Base-by-base conservation (phyloP, 73 alveolate species). In the Paramecium tetraurelia region DNA sequence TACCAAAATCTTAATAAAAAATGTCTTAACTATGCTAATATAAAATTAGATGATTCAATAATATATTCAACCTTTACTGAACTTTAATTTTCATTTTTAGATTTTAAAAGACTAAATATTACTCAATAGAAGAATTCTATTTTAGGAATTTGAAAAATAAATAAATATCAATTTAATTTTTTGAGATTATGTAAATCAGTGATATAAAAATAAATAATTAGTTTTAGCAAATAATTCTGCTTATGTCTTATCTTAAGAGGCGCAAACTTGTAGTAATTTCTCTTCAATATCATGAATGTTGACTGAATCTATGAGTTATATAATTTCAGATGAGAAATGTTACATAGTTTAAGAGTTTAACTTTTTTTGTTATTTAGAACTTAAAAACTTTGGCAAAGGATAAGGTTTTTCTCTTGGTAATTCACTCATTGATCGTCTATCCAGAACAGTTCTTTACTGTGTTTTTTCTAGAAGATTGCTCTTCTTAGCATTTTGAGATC, bases 101-200 rank as follows among this genome's bases (percentile, higher is more conserved):
- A 27, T 0, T 27, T 27, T 27, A 27, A 27, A 27, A 27, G 31
- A 27, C 31, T 27, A 27, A 27, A 27, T n/a, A 27, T 27, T 27
- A 27, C 31, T 27, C 1, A 27, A 27, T 38, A 2, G 11, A 1
- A 38, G 44, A 38, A 38, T 38, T 38, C 9, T 6, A 38, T 38
- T 6, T 38, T 2, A 38, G 44, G 44, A 9, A 38, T 4, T 6
- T 1, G 20, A 1, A 46, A 50, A 50, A 16, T 16, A 50, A 50
- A 0, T 16, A 16, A 14, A 18, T 16, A 18, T 14, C n/a, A 53
- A 14, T 50, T 5, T 16, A 16, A n/a, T n/a, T 53, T 53, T 18
- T 18, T 95, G 58, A 95, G 89, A 72, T 93, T 95, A 48, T 44
- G n/a, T 16, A 80, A 16, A 11, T 72, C 84, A 63, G 84, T 63